Evolutionary conservation across 2,329 filamentous ascomycete species (phyloP).

Genomic region (Alternaria metachromatica): DNA sequence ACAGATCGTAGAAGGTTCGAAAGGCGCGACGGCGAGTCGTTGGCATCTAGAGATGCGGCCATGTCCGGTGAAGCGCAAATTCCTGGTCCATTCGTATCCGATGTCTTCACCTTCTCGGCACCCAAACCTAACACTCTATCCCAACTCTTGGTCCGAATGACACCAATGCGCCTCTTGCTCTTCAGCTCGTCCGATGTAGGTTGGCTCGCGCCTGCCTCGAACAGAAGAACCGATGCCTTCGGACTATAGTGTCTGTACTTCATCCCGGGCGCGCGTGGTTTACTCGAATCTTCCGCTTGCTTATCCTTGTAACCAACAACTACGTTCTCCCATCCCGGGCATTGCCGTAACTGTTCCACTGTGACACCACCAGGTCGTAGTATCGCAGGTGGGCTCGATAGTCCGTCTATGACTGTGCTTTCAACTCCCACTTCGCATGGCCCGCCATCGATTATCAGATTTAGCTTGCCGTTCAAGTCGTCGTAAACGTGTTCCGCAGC

Average conservation of each 20-base stretch:
- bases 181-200: constrained; percentile 39
- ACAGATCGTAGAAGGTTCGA: constrained; percentile 47
- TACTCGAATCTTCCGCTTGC: constrained; percentile 64
- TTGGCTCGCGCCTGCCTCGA: constrained; percentile 63
- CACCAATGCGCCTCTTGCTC: constrained; percentile 45
- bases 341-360: constrained; percentile 76
- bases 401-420: constrained; percentile 93
- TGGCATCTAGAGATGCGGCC: not conserved
- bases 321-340: constrained; percentile 81
- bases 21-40: constrained; percentile 5
- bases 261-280: constrained; percentile 90
- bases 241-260: constrained; percentile 99
- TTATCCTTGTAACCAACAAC: constrained; percentile 80
- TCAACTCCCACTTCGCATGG: constrained; percentile 88
- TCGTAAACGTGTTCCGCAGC: constrained; percentile 87
- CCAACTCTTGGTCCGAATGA: constrained; percentile 48
- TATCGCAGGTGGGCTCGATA: constrained; percentile 80
- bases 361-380: constrained; percentile 87
- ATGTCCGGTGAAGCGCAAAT: constrained; percentile 14
- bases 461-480: constrained; percentile 82
- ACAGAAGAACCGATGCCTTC: constrained; percentile 82
- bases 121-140: constrained; percentile 25
- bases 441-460: constrained; percentile 88
- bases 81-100: constrained; percentile 9
- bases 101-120: not conserved